These are phyloP conservation scores for Escallonia herrerae DNA, from an alignment of 129 eudicot genomes.

Conservation along the genomic window DNA sequence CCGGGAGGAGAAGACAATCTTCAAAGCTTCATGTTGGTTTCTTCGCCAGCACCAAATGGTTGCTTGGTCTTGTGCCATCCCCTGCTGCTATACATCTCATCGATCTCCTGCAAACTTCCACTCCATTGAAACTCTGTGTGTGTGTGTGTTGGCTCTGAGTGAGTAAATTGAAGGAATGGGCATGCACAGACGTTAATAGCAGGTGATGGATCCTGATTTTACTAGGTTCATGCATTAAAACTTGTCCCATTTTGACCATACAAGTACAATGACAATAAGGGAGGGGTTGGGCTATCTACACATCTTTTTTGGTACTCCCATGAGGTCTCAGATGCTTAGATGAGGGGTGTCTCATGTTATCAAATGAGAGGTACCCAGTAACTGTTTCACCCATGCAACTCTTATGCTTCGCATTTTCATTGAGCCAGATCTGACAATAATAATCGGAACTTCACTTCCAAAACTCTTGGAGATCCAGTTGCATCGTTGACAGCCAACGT, in stretches of 20 bases:
- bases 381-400: too few relatives aligned
- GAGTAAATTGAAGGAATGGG: constrained; percentile 3
- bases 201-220: not conserved
- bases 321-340: too few relatives aligned
- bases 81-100: constrained; percentile 4
- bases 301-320: too few relatives aligned
- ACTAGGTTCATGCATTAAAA: not conserved
- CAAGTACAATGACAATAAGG: too few relatives aligned
- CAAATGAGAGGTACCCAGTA: too few relatives aligned
- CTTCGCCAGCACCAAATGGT: constrained; percentile 1
- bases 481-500: too few relatives aligned
- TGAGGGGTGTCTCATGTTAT: too few relatives aligned
- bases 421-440: too few relatives aligned
- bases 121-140: not conserved
- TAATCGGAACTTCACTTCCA: too few relatives aligned
- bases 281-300: too few relatives aligned
- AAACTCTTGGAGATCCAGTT: too few relatives aligned
- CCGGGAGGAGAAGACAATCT: not conserved
- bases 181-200: not conserved
- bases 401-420: too few relatives aligned
- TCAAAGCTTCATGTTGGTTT: not conserved
- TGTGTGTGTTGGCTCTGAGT: not conserved
- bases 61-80: not conserved
- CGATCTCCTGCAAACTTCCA: not conserved
- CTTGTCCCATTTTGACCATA: not conserved